These are phyloP conservation scores for Trypanosoma grayi DNA, from an alignment of 208 protist genomes.

Conservation along the genomic window DNA sequence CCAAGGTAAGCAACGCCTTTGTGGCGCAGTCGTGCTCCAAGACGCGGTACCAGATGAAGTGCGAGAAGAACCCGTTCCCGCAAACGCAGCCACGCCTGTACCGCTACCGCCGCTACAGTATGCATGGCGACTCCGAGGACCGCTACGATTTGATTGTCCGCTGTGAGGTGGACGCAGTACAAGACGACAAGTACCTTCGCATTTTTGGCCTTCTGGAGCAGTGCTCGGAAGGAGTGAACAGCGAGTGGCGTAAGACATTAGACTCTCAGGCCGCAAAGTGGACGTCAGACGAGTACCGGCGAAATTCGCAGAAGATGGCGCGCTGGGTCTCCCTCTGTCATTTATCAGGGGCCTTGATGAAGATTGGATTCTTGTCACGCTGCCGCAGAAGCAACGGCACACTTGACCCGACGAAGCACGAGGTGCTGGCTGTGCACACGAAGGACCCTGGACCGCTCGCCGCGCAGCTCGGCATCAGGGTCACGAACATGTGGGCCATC, in stretches of 20 bases:
- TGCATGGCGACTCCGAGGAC: conserved; percentile 62
- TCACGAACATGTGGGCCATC: conserved; percentile 78
- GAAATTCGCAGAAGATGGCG: conserved; percentile 76
- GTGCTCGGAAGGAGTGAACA: conserved; percentile 23
- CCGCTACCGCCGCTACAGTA: conserved; percentile 78
- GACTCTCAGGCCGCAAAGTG: conserved; percentile 47
- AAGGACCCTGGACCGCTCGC: conserved; percentile 50
- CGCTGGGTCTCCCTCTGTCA: conserved; percentile 86
- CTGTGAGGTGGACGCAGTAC: conserved; percentile 77
- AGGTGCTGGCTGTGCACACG: conserved; percentile 60
- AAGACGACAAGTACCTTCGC: conserved; percentile 53
- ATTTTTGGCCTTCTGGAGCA: conserved; percentile 85
- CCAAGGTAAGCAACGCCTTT: conserved; percentile 70
- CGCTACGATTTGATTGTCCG: conserved; percentile 86
- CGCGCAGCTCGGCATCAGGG: conserved; percentile 62
- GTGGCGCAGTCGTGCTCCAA: conserved; percentile 49
- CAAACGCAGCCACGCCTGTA: conserved; percentile 73
- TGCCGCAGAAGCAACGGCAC: conserved; percentile 29
- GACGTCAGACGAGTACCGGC: conserved; percentile 56
- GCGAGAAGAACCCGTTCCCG: conserved; percentile 61
- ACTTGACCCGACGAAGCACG: conserved; percentile 46
- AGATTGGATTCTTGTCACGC: conserved; percentile 81
- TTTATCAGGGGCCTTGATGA: conserved; percentile 72
- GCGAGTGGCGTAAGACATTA: conserved; percentile 53
- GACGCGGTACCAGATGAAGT: conserved; percentile 45